A percentile compares a stretch with the other conserved stretches of the same genome.
Evolutionary conservation across 441 rosid species (phyloP).

Genomic region (Adansonia madagascariensis): DNA sequence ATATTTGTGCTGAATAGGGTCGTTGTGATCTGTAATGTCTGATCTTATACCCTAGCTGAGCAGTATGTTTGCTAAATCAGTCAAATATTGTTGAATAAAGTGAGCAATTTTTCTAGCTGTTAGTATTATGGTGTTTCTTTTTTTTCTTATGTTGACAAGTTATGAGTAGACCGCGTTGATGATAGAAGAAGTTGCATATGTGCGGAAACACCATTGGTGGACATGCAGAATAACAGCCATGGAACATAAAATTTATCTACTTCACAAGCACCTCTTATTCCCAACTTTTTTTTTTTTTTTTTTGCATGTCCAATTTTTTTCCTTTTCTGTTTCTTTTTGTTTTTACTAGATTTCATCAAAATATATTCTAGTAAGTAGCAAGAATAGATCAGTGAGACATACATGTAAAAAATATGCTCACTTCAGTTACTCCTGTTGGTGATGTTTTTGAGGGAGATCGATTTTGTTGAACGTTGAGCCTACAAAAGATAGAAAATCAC

Average conservation of each 20-base stretch:
- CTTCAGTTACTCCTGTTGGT: neutral
- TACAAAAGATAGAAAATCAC: no score
- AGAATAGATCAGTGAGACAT: neutral
- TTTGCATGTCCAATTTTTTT: neutral
- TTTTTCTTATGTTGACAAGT: constrained; percentile 17
- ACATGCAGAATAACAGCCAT: constrained; percentile 24
- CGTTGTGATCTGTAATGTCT: no score
- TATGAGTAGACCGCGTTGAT: constrained; percentile 13
- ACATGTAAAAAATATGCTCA: neutral
- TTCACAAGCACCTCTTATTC: constrained; percentile 26
- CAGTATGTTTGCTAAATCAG: neutral
- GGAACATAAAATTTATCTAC: constrained; percentile 15
- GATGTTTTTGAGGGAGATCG: no score
- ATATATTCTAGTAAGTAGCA: constrained; percentile 12
- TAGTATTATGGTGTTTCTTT: neutral
- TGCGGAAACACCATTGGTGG: constrained; percentile 20
- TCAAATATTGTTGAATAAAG: neutral
- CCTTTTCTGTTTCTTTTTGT: neutral
- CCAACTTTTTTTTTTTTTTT: constrained; percentile 10
- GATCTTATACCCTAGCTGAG: no score
- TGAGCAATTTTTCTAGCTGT: neutral
- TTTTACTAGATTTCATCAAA: constrained; percentile 17
- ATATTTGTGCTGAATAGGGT: no score
- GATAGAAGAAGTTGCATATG: constrained; percentile 17
- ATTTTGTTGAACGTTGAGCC: no score